Evolutionary conservation across 768 basidiomycete species (phyloP).

Genomic region (Lentinula detonsa): DNA sequence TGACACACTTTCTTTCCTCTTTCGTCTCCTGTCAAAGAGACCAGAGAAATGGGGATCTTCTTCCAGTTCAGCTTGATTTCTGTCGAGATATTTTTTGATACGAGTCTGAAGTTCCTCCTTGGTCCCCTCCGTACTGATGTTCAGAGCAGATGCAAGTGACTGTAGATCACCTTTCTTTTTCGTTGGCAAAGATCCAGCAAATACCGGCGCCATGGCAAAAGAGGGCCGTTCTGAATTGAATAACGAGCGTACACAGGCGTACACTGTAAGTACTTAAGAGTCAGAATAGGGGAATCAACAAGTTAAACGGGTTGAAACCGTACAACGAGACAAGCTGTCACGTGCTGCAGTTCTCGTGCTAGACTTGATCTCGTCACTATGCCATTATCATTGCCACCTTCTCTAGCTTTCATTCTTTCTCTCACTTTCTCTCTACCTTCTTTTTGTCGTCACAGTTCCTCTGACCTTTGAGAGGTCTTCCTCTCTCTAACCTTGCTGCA

Average conservation of each 20-base stretch:
- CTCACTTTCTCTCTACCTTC: background rate
- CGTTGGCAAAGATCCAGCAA: constrained; percentile 47
- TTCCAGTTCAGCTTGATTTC: constrained; percentile 45
- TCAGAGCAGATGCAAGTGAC: constrained; percentile 50
- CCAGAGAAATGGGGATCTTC: constrained; percentile 54
- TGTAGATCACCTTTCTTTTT: constrained; percentile 70
- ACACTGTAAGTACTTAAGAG: too few species aligned
- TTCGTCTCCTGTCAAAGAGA: constrained; percentile 37
- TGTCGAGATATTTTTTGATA: constrained; percentile 58
- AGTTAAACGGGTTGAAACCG: background rate
- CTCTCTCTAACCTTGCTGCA: constrained; percentile 15
- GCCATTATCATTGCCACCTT: constrained; percentile 5
- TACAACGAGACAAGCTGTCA: background rate
- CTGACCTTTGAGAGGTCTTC: constrained; percentile 18
- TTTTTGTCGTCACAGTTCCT: constrained; percentile 10
- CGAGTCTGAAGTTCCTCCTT: constrained; percentile 57
- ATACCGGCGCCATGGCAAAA: constrained; percentile 23
- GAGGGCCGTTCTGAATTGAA: too few species aligned
- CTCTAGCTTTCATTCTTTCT: constrained; percentile 7
- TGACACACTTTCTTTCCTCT: constrained; percentile 16
- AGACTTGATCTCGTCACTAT: background rate
- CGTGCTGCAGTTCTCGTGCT: constrained; percentile 2
- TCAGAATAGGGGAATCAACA: background rate
- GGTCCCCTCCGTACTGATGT: constrained; percentile 48
- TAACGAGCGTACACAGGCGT: too few species aligned